Conservation (phyloP, 164 flowering plant species). For the Dillenia turbinata region DNA sequence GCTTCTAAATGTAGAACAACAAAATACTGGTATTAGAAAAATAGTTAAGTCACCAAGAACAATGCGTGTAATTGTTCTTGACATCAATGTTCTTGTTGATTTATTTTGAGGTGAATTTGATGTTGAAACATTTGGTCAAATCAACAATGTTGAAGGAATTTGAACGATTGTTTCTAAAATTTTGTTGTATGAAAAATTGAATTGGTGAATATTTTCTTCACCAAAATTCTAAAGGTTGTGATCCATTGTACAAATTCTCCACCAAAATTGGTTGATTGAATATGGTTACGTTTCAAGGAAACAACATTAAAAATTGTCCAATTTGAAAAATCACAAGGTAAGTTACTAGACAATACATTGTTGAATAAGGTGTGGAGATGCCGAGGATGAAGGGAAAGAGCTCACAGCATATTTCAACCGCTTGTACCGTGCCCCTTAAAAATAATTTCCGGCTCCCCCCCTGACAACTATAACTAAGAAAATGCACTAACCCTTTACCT, state of each 20-base stretch:
- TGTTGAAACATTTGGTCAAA: conserved; percentile 42
- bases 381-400: too few relatives aligned
- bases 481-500: too few relatives aligned
- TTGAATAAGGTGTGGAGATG: conserved; percentile 42
- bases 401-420: too few relatives aligned
- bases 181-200: conserved; percentile 67
- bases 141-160: conserved; percentile 51
- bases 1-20: conserved; percentile 46
- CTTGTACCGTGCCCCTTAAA: too few relatives aligned
- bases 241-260: conserved; percentile 54
- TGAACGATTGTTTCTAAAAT: conserved; percentile 51
- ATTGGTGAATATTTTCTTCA: conserved; percentile 38
- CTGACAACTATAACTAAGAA: too few relatives aligned
- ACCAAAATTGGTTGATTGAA: conserved; percentile 20
- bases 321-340: conserved; percentile 30
- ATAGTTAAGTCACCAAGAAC: conserved; percentile 59
- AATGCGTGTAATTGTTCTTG: conserved; percentile 49
- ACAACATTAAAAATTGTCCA: conserved; percentile 17
- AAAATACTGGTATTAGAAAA: conserved; percentile 35
- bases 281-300: conserved; percentile 40
- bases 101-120: conserved; percentile 8
- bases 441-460: too few relatives aligned
- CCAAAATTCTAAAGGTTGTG: conserved; percentile 52
- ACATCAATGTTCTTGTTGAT: conserved; percentile 32
- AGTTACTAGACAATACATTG: conserved; percentile 41